These are phyloP conservation scores for Aspergillus sp. DNA, from an alignment of 2,329 filamentous ascomycete genomes.

Conservation along the genomic window DNA sequence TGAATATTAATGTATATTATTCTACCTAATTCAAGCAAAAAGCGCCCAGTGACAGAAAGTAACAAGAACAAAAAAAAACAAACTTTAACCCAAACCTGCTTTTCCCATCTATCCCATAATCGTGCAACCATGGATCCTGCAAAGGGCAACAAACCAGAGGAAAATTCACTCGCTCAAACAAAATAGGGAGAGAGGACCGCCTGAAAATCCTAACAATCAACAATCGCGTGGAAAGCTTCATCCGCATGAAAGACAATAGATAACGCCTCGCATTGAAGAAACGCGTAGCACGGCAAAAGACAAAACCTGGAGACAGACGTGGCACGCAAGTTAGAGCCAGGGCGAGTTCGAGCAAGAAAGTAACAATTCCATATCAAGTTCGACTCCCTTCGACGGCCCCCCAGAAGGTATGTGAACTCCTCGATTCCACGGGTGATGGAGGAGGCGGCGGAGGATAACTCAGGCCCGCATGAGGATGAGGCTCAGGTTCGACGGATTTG, in stretches of 20 bases:
- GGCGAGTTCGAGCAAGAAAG: neutral
- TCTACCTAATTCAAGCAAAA: too few relatives aligned
- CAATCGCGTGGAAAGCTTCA: neutral
- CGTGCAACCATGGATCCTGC: neutral
- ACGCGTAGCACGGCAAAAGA: too few relatives aligned
- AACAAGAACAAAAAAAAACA: neutral
- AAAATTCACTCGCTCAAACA: neutral
- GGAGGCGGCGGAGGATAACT: conserved; percentile 30
- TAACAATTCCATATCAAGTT: neutral
- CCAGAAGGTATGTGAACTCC: conserved; percentile 9
- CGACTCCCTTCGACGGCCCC: neutral
- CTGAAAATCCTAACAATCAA: neutral
- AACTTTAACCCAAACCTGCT: neutral
- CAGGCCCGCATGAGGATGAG: conserved; percentile 22
- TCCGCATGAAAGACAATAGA: neutral
- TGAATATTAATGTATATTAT: too few relatives aligned
- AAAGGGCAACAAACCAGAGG: neutral
- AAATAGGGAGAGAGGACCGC: neutral
- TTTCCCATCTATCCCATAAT: conserved; percentile 6
- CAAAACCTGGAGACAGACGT: too few relatives aligned
- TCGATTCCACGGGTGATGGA: conserved; percentile 30
- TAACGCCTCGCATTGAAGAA: neutral
- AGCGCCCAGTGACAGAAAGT: too few relatives aligned
- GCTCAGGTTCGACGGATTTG: conserved; percentile 31
- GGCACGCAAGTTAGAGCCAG: too few relatives aligned